A percentile compares a stretch with the other conserved stretches of the same genome.
Evolutionary conservation across 176 grass and related monocot species (phyloP).

Genomic region (Musa beccarii): DNA sequence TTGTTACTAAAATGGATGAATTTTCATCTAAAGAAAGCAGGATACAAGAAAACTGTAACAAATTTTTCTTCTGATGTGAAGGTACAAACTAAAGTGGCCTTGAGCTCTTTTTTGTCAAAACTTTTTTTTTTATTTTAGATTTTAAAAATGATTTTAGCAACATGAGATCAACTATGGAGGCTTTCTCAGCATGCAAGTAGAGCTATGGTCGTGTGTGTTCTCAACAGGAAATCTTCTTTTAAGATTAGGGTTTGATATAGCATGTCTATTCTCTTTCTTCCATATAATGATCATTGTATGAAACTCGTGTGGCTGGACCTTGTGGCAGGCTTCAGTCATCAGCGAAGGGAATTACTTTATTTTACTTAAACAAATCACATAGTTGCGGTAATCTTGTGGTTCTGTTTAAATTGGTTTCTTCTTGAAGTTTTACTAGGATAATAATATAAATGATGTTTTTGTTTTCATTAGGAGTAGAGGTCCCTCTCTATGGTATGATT

Average conservation of each 20-base stretch:
- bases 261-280: background rate
- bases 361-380: too few species aligned
- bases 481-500: too few species aligned
- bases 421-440: background rate
- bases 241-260: background rate
- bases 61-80: slow-evolving; percentile 99
- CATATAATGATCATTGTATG: background rate
- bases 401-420: background rate
- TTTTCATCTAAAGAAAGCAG: slow-evolving; percentile 93
- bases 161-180: background rate
- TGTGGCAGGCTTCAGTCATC: background rate
- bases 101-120: slow-evolving; percentile 3
- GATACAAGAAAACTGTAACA: slow-evolving; percentile 94
- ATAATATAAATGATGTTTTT: background rate
- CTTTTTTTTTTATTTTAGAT: background rate
- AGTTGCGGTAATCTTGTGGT: too few species aligned
- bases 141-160: background rate
- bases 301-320: background rate
- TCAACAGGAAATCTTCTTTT: background rate
- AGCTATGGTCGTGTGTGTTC: background rate
- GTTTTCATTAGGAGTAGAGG: background rate
- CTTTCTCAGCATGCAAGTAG: too few species aligned
- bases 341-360: too few species aligned
- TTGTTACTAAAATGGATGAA: slow-evolving; percentile 98
- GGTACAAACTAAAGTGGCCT: slow-evolving; percentile 22